These are phyloP conservation scores for Ceratocystis variospora DNA, from an alignment of 2,329 filamentous ascomycete species.

Conservation along the genomic window DNA sequence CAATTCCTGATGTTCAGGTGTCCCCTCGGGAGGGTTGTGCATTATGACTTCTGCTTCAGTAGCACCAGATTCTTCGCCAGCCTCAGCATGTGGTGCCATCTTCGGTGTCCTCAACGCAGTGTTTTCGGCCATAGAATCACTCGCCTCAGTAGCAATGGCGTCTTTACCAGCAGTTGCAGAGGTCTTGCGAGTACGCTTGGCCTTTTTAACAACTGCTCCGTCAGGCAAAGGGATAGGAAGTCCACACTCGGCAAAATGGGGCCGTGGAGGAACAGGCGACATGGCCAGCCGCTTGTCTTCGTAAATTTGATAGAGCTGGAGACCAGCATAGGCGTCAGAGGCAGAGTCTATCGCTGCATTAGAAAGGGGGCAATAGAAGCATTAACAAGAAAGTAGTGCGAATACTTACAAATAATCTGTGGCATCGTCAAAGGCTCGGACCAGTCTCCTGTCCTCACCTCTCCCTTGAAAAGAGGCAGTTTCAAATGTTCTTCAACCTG, in stretches of 20 bases:
- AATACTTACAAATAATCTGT: conserved; percentile 55
- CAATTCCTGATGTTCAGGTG: neutral
- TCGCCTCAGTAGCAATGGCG: neutral
- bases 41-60: conserved; percentile 2
- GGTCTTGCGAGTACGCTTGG: conserved; percentile 15
- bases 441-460: conserved; percentile 67
- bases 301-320: conserved; percentile 58
- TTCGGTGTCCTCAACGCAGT: neutral
- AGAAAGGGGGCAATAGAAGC: neutral
- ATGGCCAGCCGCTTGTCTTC: conserved; percentile 54
- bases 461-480: conserved; percentile 63
- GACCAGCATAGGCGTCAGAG: conserved; percentile 67
- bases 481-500: conserved; percentile 59
- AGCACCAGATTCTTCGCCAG: neutral
- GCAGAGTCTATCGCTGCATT: conserved; percentile 46
- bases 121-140: neutral
- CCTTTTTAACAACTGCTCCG: conserved; percentile 26
- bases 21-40: neutral
- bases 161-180: neutral
- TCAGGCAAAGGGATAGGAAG: conserved; percentile 46
- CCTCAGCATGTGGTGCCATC: neutral
- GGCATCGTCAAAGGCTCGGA: conserved; percentile 42
- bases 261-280: conserved; percentile 55
- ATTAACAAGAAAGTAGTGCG: neutral
- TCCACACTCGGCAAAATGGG: conserved; percentile 53